phyloP scores from a whole-genome alignment of 176 grass and related monocot genomes.

The Triticum aestivum region IWGSC_CS_RefSeq_v2.1 NC_057810.1:717933935-717934434 shows the following conservation, averaged over 20 bases:
- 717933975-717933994: conserved; percentile 92
- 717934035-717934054: conserved; percentile 20
- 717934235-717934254: neutral
- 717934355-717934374: conserved; percentile 29
- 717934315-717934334: conserved; percentile 82
- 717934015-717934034: conserved; percentile 74
- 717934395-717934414: conserved; percentile 48
- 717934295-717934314: conserved; percentile 90
- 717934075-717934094: conserved; percentile 21
- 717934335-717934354: conserved; percentile 48
- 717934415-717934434: neutral
- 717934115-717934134: neutral
- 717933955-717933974: conserved; percentile 78
- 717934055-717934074: neutral
- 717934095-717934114: conserved; percentile 25
- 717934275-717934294: conserved; percentile 91
- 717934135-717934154: neutral
- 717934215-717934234: neutral
- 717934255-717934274: conserved; percentile 71
- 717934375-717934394: conserved; percentile 43
- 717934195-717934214: neutral
- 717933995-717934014: conserved; percentile 70
- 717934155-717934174: neutral
- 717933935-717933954: conserved; percentile 19
- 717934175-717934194: neutral